Conservation (phyloP, 768 basidiomycete genomes). For the Termitomyces sp. region DNA sequence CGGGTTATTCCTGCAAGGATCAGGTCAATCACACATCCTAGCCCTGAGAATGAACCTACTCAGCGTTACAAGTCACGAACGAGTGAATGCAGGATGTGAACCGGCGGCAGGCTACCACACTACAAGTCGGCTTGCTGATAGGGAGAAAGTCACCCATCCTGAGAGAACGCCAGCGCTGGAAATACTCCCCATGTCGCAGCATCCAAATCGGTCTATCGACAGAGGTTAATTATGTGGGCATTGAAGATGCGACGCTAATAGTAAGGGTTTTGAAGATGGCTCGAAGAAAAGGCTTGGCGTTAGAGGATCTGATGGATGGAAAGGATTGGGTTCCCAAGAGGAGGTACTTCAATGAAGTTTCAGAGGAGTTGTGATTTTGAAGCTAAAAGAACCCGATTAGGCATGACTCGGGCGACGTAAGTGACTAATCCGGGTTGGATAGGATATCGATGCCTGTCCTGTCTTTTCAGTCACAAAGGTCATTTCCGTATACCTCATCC, state of each 20-base stretch:
- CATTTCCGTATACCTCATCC: not conserved
- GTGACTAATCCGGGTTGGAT: not conserved
- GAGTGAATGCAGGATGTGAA: too few relatives aligned
- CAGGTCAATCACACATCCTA: conserved; percentile 9
- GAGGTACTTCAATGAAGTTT: conserved; percentile 7
- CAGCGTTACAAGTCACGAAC: conserved; percentile 6
- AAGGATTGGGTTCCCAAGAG: conserved; percentile 6
- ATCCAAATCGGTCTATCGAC: conserved; percentile 14
- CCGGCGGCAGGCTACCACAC: too few relatives aligned
- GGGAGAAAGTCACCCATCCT: too few relatives aligned
- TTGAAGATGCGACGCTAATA: conserved; percentile 10
- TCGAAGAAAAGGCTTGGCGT: conserved; percentile 1
- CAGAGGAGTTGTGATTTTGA: conserved; percentile 3
- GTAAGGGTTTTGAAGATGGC: conserved; percentile 4
- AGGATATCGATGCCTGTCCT: not conserved
- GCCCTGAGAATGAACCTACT: conserved; percentile 13
- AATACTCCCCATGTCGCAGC: conserved; percentile 8
- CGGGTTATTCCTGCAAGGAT: conserved; percentile 8
- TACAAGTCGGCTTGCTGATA: too few relatives aligned
- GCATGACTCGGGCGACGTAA: not conserved
- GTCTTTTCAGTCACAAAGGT: not conserved
- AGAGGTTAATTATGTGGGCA: conserved; percentile 6
- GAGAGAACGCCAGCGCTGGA: conserved; percentile 9
- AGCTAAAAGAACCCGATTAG: conserved; percentile 1
- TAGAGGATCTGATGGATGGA: conserved; percentile 4